Evolutionary conservation across 139 green algal genomes (phyloP).

Genomic region (Astrephomene gubernaculifera): DNA sequence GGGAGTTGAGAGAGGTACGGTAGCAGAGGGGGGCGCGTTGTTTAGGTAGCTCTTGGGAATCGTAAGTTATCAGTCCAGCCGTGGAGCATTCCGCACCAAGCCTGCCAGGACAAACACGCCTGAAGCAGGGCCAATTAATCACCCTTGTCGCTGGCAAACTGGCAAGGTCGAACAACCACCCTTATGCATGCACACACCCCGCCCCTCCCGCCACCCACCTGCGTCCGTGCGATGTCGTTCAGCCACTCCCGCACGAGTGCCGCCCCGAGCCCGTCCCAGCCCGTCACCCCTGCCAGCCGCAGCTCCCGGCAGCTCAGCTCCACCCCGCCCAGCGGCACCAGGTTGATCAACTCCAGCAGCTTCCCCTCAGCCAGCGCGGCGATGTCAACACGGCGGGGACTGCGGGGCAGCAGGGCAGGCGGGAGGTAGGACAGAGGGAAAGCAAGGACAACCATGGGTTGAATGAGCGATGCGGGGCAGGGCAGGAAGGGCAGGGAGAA

Average conservation of each 20-base stretch:
- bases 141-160: too few relatives aligned
- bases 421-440: background rate
- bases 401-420: conserved; percentile 47
- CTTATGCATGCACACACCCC: too few relatives aligned
- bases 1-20: background rate
- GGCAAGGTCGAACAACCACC: too few relatives aligned
- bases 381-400: conserved; percentile 69
- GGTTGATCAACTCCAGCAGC: conserved; percentile 77
- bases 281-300: conserved; percentile 62
- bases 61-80: too few relatives aligned
- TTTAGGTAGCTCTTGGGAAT: too few relatives aligned
- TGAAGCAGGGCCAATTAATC: too few relatives aligned
- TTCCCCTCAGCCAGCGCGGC: conserved; percentile 67
- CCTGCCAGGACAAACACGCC: too few relatives aligned
- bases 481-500: too few relatives aligned
- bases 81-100: too few relatives aligned
- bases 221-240: conserved; percentile 62
- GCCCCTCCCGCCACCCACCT: too few relatives aligned
- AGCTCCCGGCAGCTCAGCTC: conserved; percentile 64
- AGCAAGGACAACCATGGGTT: background rate
- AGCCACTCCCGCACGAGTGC: conserved; percentile 65
- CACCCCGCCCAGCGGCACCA: conserved; percentile 81
- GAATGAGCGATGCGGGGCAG: too few relatives aligned
- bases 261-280: conserved; percentile 66
- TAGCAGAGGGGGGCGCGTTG: too few relatives aligned